Base-by-base conservation (phyloP, 768 basidiomycete species). In the Porpolomopsis calyptriformis region DNA sequence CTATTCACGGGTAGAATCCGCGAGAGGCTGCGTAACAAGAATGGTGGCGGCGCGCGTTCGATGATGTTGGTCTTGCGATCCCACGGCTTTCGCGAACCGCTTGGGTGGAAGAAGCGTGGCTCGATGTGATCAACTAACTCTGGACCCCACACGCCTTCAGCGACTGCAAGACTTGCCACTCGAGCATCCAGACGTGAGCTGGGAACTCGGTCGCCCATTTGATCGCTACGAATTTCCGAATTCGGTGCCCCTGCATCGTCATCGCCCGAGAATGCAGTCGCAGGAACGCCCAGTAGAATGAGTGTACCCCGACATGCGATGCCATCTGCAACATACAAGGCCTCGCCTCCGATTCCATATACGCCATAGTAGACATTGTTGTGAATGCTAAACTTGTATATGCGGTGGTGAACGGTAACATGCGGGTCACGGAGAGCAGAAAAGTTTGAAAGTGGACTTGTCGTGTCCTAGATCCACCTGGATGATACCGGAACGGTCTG, bases 21-120 rank as follows among this genome's bases (percentile, higher is more conserved):
- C 46, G 27, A 47, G 46, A 16, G 46, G 46, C 24, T 47, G 46
- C 20, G 46, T 47, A 11, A 47, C 31, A 40, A 47, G 46, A 47
- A 47, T 47, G 14, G 46, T 47, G n/a, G n/a, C n/a, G n/a, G n/a
- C n/a, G 38, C 46, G 46, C 8, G 33, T 18, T 41, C 46, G 46
- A 41, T 47, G 26, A 12, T 39, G 11, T 9, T 41, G n/a, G 23
- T 26, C 25, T 19, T 14, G 12, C 6, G 41, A 23, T n/a, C 46
- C 46, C 40, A 19, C 46, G n/a, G 46, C 46, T 34, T n/a, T 47
- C 46, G 27, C 46, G 46, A 41, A 41, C 40, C 23, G 8, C n/a
- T 47, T 29, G 40, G 23, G 46, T 47, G 38, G 46, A n/a, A 18
- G 20, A n/a, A 8, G 7, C 37, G 18, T 40, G n/a, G 46, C 24